Evolutionary conservation across 768 basidiomycete genomes (phyloP).

Genomic region (Boletus huronensis): DNA sequence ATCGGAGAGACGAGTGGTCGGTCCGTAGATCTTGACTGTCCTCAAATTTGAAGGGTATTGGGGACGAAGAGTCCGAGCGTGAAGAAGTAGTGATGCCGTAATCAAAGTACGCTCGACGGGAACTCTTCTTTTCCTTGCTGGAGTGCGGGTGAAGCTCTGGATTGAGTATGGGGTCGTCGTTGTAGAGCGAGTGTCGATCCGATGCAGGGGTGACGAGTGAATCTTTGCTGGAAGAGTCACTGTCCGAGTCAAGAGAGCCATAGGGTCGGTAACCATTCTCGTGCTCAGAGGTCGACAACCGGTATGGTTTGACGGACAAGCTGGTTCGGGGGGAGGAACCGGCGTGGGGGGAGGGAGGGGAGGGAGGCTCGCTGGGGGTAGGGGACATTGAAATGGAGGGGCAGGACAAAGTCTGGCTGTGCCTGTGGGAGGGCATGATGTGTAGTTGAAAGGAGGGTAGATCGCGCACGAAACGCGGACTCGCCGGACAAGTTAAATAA

Average conservation of each 20-base stretch:
- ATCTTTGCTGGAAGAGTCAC: conserved; percentile 8
- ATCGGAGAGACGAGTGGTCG: neutral
- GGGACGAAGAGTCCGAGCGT: neutral
- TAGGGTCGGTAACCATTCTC: neutral
- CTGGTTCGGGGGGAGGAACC: neutral
- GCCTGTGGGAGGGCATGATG: neutral
- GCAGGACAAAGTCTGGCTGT: neutral
- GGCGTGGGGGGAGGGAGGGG: neutral
- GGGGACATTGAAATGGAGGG: neutral
- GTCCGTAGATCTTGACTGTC: neutral
- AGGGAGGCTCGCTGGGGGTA: neutral
- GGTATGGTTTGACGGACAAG: neutral
- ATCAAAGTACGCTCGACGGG: conserved; percentile 24
- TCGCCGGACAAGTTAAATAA: conserved; percentile 3
- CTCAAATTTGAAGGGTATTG: conserved; percentile 6
- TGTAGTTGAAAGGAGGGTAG: conserved; percentile 10
- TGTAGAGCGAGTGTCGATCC: neutral
- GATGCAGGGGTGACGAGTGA: neutral
- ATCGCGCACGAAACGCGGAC: conserved; percentile 1
- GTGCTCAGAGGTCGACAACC: neutral
- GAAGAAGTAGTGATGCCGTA: conserved; percentile 12
- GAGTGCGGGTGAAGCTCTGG: neutral
- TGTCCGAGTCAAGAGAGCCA: conserved; percentile 13
- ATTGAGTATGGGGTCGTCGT: conserved; percentile 3
- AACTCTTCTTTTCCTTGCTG: conserved; percentile 15